Conservation (phyloP, 371 early-diverging fungal species). For the Mortierella sp. region DNA sequence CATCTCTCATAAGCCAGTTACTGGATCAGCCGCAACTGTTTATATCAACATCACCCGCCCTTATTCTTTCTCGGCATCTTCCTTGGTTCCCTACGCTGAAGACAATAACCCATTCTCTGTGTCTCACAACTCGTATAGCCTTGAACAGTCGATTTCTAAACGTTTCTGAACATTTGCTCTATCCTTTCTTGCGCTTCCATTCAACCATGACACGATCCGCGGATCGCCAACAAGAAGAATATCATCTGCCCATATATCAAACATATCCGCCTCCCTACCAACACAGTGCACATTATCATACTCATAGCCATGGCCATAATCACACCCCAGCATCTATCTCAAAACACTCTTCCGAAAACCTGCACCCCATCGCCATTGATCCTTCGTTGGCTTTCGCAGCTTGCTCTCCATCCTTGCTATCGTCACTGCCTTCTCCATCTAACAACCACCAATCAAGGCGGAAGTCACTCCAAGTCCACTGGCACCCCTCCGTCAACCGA, state of each 20-base stretch:
- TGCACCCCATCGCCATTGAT: not conserved
- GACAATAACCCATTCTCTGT: not conserved
- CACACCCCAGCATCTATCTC: not conserved
- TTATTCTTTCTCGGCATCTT: not conserved
- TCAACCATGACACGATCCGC: conserved; percentile 6
- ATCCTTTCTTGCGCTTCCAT: not conserved
- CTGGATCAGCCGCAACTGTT: not conserved
- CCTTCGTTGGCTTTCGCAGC: not conserved
- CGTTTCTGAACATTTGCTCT: not conserved
- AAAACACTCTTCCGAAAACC: no score
- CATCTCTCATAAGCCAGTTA: not conserved
- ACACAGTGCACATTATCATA: conserved; percentile 1
- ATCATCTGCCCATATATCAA: conserved; percentile 10
- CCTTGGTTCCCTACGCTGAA: not conserved
- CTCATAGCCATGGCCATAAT: not conserved
- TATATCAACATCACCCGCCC: not conserved
- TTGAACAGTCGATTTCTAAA: not conserved
- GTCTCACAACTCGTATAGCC: not conserved
- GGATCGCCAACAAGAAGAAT: not conserved
- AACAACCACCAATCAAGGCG: not conserved
- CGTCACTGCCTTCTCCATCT: not conserved
- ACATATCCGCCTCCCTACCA: conserved; percentile 8
- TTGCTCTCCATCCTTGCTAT: not conserved
- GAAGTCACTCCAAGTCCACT: conserved; percentile 32
- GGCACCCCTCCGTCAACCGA: conserved; percentile 48